Conservation (phyloP, 306 rosid species). For the Ziziphus jujuba region DNA sequence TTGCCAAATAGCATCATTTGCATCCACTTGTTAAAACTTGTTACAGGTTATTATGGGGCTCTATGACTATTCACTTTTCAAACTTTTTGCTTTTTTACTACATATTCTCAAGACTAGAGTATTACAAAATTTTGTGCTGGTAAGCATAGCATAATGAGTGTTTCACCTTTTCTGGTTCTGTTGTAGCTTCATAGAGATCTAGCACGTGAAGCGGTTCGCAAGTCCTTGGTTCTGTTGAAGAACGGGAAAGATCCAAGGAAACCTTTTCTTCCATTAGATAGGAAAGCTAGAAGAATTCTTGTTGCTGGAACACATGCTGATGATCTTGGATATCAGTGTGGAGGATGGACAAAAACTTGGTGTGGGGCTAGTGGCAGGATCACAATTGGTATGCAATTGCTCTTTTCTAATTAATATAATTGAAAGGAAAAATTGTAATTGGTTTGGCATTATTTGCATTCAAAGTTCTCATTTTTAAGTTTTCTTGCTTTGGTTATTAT, state of each 20-base stretch:
- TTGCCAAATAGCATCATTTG: too few species aligned
- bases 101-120: too few species aligned
- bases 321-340: constrained; percentile 86
- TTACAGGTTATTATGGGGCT: too few species aligned
- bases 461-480: too few species aligned
- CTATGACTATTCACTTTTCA: too few species aligned
- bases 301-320: constrained; percentile 80
- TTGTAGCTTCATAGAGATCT: constrained; percentile 77
- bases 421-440: neutral
- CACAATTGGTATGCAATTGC: constrained; percentile 54
- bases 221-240: constrained; percentile 84
- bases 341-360: constrained; percentile 86
- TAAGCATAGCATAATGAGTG: too few species aligned
- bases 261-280: constrained; percentile 78
- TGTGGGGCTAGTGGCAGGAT: constrained; percentile 60
- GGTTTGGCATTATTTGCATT: neutral
- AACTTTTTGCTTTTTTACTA: too few species aligned
- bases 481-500: too few species aligned
- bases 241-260: constrained; percentile 63
- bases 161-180: constrained; percentile 14
- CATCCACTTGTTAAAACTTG: too few species aligned
- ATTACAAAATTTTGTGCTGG: too few species aligned
- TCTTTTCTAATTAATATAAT: neutral
- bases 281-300: constrained; percentile 65
- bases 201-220: constrained; percentile 82